These are phyloP conservation scores for Trichopus zeylanicus DNA, from an alignment of 116 monocot genomes.

Conservation along the genomic window DNA sequence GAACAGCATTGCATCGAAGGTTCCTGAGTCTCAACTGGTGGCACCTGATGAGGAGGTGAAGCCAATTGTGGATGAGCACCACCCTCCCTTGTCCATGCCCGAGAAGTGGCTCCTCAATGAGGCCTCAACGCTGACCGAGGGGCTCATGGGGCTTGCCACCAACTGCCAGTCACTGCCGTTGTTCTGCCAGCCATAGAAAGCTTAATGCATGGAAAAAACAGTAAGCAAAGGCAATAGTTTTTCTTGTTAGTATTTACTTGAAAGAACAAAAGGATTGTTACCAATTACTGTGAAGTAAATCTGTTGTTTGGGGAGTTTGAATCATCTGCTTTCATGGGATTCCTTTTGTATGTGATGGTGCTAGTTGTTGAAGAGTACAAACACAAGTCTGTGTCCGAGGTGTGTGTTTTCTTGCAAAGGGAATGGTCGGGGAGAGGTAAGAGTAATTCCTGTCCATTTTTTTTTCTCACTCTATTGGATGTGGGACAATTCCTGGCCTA, in stretches of 20 bases:
- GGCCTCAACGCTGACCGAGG: constrained; percentile 8
- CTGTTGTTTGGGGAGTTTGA: too few relatives aligned
- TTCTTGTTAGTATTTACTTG: constrained; percentile 32
- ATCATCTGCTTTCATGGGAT: neutral
- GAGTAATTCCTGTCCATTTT: too few relatives aligned
- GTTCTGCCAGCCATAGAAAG: too few relatives aligned
- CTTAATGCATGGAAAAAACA: too few relatives aligned
- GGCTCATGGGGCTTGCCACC: neutral
- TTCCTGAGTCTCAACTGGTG: constrained; percentile 5
- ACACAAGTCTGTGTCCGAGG: neutral
- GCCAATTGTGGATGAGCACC: neutral
- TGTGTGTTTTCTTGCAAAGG: too few relatives aligned
- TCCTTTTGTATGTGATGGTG: too few relatives aligned
- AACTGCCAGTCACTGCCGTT: constrained; percentile 1
- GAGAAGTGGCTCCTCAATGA: constrained; percentile 88
- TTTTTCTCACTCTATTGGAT: too few relatives aligned
- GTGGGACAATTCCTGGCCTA: neutral
- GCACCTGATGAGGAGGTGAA: neutral
- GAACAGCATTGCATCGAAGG: neutral
- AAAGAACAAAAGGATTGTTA: neutral
- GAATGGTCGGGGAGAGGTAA: too few relatives aligned
- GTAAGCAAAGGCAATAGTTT: constrained; percentile 23
- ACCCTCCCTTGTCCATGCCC: constrained; percentile 20
- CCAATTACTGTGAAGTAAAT: neutral
- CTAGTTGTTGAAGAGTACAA: neutral